phyloP scores from a whole-genome alignment of 1,284 basidiomycete genomes.

The Omphalotus olearius region DNA sequence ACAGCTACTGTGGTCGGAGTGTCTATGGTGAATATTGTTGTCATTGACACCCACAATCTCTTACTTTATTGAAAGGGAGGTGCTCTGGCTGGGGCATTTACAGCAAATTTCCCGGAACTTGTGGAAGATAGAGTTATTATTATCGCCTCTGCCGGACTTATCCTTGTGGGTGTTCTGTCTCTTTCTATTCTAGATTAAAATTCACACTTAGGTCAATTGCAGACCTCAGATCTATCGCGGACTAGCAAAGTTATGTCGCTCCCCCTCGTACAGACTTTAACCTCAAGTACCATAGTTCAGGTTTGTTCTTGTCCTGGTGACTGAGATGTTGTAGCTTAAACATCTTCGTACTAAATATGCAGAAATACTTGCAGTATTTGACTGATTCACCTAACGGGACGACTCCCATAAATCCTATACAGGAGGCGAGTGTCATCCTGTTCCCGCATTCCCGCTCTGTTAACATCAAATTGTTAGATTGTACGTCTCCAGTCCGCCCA shows the following conservation, averaged over 20 bases:
- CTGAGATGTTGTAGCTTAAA: neutral
- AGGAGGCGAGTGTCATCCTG: constrained; percentile 23
- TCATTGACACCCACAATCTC: neutral
- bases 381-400: constrained; percentile 24
- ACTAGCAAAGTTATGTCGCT: constrained; percentile 73
- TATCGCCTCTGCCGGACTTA: constrained; percentile 62
- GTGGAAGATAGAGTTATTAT: constrained; percentile 60
- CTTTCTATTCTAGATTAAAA: constrained; percentile 12
- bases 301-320: constrained; percentile 31
- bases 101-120: constrained; percentile 64
- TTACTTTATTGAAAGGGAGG: constrained; percentile 49
- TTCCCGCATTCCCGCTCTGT: neutral
- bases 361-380: constrained; percentile 51
- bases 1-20: constrained; percentile 61
- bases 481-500: constrained; percentile 70
- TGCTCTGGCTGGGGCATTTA: constrained; percentile 65
- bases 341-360: neutral
- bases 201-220: constrained; percentile 27
- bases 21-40: constrained; percentile 56
- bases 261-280: constrained; percentile 57
- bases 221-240: constrained; percentile 63
- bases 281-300: constrained; percentile 55
- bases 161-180: constrained; percentile 42
- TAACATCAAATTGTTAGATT: constrained; percentile 33
- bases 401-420: constrained; percentile 23